Evolutionary conservation across 208 protist genomes (phyloP).

Genomic region (Strigomonas culicis): DNA sequence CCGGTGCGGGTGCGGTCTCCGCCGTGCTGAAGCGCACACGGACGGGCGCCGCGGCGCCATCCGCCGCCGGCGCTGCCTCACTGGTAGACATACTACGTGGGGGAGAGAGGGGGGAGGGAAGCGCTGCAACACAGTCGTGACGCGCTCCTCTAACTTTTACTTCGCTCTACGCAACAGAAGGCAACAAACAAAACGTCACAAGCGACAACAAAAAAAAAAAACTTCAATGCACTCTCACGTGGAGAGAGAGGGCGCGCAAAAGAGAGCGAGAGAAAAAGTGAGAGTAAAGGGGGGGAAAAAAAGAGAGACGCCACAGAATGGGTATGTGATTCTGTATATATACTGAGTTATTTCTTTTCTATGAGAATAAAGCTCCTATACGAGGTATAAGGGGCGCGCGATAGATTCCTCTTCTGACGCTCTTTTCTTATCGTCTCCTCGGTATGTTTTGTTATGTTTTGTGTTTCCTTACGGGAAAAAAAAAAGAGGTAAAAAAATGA

Average conservation of each 20-base stretch:
- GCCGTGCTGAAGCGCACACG: neutral
- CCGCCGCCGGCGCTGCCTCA: neutral
- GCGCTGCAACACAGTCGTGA: no score
- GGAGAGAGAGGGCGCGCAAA: neutral
- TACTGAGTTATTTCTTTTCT: no score
- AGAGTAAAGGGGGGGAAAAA: no score
- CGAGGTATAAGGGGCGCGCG: no score
- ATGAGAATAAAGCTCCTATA: no score
- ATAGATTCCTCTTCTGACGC: no score
- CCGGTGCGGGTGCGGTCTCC: neutral
- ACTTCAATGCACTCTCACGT: neutral
- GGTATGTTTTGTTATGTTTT: neutral
- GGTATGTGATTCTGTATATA: no score
- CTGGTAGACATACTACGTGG: neutral
- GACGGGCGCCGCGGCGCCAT: neutral
- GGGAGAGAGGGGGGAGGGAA: neutral
- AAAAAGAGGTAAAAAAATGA: neutral
- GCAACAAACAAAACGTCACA: constrained; percentile 8
- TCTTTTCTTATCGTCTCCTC: constrained; percentile 7
- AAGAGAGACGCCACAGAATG: no score
- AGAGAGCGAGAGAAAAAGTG: no score
- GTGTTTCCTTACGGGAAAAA: neutral
- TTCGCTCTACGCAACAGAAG: neutral
- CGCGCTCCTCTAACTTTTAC: neutral
- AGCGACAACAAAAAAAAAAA: neutral